Conservation (phyloP, 805 yeast genomes). For the Lachancea cidri region DNA sequence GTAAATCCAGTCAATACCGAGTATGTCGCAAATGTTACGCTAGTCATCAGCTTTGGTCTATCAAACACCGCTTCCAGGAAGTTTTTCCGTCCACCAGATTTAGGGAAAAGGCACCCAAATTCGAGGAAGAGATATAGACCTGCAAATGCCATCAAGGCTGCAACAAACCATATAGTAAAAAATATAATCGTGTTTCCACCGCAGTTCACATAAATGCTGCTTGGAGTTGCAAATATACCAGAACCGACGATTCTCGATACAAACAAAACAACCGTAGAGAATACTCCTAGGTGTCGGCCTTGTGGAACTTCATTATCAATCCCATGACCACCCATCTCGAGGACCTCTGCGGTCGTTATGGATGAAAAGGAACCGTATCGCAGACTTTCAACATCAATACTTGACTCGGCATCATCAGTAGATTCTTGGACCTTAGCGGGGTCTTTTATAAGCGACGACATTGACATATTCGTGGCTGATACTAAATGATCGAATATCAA, state of each 20-base stretch:
- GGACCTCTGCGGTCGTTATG: slow-evolving; percentile 3
- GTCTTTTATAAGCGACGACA: background rate
- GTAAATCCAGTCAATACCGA: slow-evolving; percentile 52
- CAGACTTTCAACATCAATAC: background rate
- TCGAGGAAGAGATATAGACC: slow-evolving; percentile 66
- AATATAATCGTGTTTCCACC: slow-evolving; percentile 64
- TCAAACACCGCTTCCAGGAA: slow-evolving; percentile 64
- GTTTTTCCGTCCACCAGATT: slow-evolving; percentile 72
- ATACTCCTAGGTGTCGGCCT: slow-evolving; percentile 69
- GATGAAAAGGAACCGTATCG: slow-evolving; percentile 8
- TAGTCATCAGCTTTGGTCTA: slow-evolving; percentile 51
- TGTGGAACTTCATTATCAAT: slow-evolving; percentile 43
- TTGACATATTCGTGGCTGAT: background rate
- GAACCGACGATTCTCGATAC: slow-evolving; percentile 71
- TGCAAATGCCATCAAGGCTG: slow-evolving; percentile 57
- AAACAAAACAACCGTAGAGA: slow-evolving; percentile 58
- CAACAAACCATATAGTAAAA: slow-evolving; percentile 56
- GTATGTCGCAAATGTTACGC: slow-evolving; percentile 45
- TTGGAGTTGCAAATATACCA: slow-evolving; percentile 71
- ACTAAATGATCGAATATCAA: no score
- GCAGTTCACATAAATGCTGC: slow-evolving; percentile 58
- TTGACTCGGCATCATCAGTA: background rate
- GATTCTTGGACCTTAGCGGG: background rate
- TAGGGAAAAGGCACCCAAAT: slow-evolving; percentile 63
- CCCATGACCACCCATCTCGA: background rate